These are phyloP conservation scores for Pisolithus thermaeus DNA, from an alignment of 1,284 basidiomycete species.

Conservation along the genomic window DNA sequence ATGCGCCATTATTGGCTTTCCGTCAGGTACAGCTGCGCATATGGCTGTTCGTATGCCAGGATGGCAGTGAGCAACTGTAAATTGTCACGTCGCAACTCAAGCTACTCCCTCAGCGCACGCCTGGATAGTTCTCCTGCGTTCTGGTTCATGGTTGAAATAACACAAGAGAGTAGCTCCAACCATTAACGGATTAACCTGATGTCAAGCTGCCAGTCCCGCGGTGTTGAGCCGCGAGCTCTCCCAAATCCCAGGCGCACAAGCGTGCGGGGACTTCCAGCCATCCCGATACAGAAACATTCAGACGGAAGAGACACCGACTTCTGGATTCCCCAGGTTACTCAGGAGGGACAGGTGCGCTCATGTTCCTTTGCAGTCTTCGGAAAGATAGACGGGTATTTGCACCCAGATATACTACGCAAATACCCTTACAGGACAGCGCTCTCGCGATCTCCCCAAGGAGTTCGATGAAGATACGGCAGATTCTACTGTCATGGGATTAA, in stretches of 20 bases:
- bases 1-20: background rate
- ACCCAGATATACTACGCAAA: slow-evolving; percentile 27
- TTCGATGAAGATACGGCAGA: slow-evolving; percentile 18
- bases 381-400: background rate
- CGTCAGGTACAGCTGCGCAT: background rate
- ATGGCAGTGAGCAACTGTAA: background rate
- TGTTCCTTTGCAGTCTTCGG: background rate
- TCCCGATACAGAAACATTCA: slow-evolving; percentile 10
- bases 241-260: slow-evolving; percentile 11
- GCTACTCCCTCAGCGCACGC: background rate
- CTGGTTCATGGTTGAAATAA: background rate
- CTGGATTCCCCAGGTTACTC: slow-evolving; percentile 28
- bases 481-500: slow-evolving; percentile 12
- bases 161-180: background rate
- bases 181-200: background rate
- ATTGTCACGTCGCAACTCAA: background rate
- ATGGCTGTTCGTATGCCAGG: too few species aligned
- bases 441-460: slow-evolving; percentile 26
- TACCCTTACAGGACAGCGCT: slow-evolving; percentile 24
- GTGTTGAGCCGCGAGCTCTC: background rate
- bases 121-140: background rate
- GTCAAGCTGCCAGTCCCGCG: background rate
- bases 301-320: slow-evolving; percentile 16
- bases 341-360: slow-evolving; percentile 24
- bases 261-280: slow-evolving; percentile 25